A percentile compares a stretch with the other conserved stretches of the same genome.
Evolutionary conservation across 176 grass and related monocot species (phyloP).

Genomic region (Alopecurus myosuroides): DNA sequence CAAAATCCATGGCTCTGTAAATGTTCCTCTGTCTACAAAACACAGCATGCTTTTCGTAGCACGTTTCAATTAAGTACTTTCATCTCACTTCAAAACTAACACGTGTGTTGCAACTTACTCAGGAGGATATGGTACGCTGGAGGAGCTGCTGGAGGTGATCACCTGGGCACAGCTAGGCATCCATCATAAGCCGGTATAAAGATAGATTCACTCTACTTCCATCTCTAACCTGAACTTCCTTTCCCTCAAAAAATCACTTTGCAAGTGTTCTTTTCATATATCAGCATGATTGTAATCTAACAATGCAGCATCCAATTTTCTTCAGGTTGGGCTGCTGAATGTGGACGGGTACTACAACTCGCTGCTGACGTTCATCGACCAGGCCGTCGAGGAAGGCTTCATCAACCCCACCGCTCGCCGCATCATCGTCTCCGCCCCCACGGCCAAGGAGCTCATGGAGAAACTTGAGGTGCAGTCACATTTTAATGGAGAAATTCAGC

Average conservation of each 20-base stretch:
- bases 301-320: too few species aligned
- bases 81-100: not conserved
- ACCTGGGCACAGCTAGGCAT: slow-evolving; percentile 65
- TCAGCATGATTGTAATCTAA: too few species aligned
- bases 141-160: slow-evolving; percentile 67
- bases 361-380: slow-evolving; percentile 52
- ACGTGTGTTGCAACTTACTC: not conserved
- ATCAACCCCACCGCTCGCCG: slow-evolving; percentile 41
- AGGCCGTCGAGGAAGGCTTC: slow-evolving; percentile 70
- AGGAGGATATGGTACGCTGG: slow-evolving; percentile 69
- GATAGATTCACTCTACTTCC: not conserved
- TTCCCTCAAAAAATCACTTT: too few species aligned
- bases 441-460: slow-evolving; percentile 37
- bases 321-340: slow-evolving; percentile 63
- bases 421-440: slow-evolving; percentile 51
- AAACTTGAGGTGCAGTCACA: slow-evolving; percentile 41
- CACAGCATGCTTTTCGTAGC: not conserved
- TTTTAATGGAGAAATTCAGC: not conserved
- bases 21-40: not conserved
- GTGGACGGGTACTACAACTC: slow-evolving; percentile 65
- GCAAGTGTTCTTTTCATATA: too few species aligned
- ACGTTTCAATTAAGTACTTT: not conserved
- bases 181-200: slow-evolving; percentile 62
- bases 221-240: not conserved
- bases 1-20: not conserved